Evolutionary conservation across 73 alveolate genomes (phyloP).

Genomic region (Paramecium octaurelia): DNA sequence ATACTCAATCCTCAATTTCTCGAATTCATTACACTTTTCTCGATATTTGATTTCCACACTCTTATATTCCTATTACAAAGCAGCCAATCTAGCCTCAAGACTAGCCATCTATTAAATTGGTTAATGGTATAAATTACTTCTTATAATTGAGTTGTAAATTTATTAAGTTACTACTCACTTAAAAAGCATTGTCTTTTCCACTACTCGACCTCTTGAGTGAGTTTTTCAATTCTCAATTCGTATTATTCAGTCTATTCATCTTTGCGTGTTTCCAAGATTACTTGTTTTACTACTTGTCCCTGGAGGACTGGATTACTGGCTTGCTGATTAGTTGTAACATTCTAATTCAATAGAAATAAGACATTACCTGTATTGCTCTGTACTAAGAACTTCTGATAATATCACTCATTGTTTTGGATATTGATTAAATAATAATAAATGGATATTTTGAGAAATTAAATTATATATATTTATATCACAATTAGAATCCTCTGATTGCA

Average conservation of each 20-base stretch:
- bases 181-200: conserved; percentile 9
- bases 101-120: not conserved
- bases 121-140: not conserved
- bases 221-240: conserved; percentile 18
- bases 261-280: conserved; percentile 19
- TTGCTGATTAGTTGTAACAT: not conserved
- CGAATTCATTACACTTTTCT: conserved; percentile 33
- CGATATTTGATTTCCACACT: not conserved
- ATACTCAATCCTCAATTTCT: not conserved
- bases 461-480: not conserved
- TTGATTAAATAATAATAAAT: not conserved
- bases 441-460: not conserved
- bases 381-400: not conserved
- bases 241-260: conserved; percentile 5
- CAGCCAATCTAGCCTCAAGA: conserved; percentile 9
- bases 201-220: not conserved
- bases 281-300: conserved; percentile 8
- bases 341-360: not conserved
- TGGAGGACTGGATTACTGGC: not conserved
- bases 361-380: not conserved
- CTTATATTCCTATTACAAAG: not conserved
- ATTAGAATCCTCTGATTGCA: not conserved
- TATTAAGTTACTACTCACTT: not conserved
- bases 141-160: not conserved
- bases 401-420: not conserved